Evolutionary conservation across 257 asterid genomes (phyloP).

Genomic region (Solanum pinnatisectum): DNA sequence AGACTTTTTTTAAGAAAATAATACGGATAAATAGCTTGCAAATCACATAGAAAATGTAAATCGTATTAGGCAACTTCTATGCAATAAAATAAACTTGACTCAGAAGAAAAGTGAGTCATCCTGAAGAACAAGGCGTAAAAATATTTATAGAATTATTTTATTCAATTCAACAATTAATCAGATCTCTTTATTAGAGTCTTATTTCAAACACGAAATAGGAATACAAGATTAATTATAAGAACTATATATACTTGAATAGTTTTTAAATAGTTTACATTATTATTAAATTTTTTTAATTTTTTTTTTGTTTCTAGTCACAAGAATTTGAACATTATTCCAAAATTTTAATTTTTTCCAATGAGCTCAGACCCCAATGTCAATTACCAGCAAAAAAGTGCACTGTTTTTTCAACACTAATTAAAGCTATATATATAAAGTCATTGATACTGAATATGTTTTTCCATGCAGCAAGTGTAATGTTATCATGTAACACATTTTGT

Average conservation of each 20-base stretch:
- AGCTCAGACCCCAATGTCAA: neutral
- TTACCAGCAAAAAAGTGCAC: neutral
- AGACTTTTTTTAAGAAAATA: no score
- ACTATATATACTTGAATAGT: neutral
- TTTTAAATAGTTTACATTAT: neutral
- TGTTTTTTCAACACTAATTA: neutral
- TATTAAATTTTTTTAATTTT: neutral
- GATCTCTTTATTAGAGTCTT: neutral
- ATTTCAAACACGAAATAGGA: neutral
- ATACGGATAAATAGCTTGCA: no score
- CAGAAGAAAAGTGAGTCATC: no score
- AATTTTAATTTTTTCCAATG: neutral
- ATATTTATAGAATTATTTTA: neutral
- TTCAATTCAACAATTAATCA: neutral
- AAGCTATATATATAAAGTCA: neutral
- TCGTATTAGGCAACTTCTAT: no score
- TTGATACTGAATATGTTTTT: neutral
- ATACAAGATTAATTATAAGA: neutral
- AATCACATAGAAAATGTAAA: no score
- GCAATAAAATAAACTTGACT: fast-evolving
- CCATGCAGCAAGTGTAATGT: neutral
- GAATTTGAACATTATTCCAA: neutral
- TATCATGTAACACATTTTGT: neutral
- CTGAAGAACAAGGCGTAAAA: neutral
- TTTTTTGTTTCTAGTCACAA: neutral